These are phyloP conservation scores for Remersonia thermophila DNA, from an alignment of 2,329 filamentous ascomycete genomes.

Conservation along the genomic window DNA sequence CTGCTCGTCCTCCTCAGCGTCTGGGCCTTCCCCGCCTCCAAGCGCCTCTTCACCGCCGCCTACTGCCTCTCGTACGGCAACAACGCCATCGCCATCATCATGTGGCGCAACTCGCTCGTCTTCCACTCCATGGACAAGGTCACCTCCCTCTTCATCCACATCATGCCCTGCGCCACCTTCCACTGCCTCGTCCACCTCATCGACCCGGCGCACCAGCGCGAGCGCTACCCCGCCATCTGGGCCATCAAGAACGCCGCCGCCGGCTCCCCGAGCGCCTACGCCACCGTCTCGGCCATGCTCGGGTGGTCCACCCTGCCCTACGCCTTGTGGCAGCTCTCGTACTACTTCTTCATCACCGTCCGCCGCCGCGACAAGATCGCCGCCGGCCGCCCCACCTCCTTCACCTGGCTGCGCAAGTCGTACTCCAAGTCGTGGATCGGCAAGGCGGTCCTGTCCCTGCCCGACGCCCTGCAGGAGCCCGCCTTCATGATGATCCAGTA, in stretches of 20 bases:
- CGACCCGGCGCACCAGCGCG: constrained; percentile 48
- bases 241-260: constrained; percentile 58
- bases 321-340: constrained; percentile 78
- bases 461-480: constrained; percentile 63
- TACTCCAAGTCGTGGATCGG: constrained; percentile 88
- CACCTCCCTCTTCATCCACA: constrained; percentile 96
- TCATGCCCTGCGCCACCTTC: constrained; percentile 91
- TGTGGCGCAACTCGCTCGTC: constrained; percentile 98
- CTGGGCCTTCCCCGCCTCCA: constrained; percentile 83
- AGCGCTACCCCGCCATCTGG: constrained; percentile 74
- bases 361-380: constrained; percentile 92
- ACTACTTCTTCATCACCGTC: constrained; percentile 92
- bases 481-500: constrained; percentile 98
- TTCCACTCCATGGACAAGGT: constrained; percentile 99
- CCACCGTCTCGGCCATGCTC: constrained; percentile 69
- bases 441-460: constrained; percentile 67
- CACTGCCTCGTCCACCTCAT: constrained; percentile 86
- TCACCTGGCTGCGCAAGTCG: constrained; percentile 88
- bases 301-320: constrained; percentile 91
- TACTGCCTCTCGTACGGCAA: constrained; percentile 93
- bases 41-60: constrained; percentile 79
- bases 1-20: constrained; percentile 68
- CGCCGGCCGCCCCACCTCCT: constrained; percentile 87
- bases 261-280: constrained; percentile 69
- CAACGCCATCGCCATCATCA: constrained; percentile 92